Evolutionary conservation across 2,329 filamentous ascomycete species (phyloP).

Genomic region (Penicillium verrucosum): DNA sequence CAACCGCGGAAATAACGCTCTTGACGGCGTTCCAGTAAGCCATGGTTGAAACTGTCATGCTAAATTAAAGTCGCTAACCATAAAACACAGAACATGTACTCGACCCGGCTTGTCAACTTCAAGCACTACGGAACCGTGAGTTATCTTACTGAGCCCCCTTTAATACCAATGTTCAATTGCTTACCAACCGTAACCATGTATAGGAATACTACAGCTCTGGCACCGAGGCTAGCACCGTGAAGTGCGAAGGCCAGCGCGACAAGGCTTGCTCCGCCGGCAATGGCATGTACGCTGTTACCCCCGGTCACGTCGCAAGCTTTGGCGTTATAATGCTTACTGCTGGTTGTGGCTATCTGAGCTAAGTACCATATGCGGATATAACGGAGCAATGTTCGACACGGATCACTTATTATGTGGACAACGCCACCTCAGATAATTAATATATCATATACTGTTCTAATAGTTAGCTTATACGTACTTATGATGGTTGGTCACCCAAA

Average conservation of each 20-base stretch:
- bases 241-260: constrained; percentile 28
- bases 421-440: no score
- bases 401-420: not conserved
- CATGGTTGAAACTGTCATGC: not conserved
- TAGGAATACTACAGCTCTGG: constrained; percentile 32
- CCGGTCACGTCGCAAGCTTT: constrained; percentile 26
- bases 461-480: not conserved
- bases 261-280: constrained; percentile 29
- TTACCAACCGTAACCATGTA: not conserved
- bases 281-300: constrained; percentile 22
- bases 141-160: not conserved
- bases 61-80: not conserved
- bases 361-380: not conserved
- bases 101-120: constrained; percentile 20
- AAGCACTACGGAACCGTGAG: constrained; percentile 29
- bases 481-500: constrained; percentile 5
- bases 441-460: no score
- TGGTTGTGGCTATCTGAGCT: constrained; percentile 16
- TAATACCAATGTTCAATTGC: not conserved
- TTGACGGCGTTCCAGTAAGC: constrained; percentile 29
- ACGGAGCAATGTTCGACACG: not conserved
- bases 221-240: constrained; percentile 9
- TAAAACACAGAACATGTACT: constrained; percentile 27
- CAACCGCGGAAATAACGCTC: constrained; percentile 27
- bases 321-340: constrained; percentile 20